Evolutionary conservation across 2,329 filamentous ascomycete species (phyloP).

Genomic region (Dissoconium aciculare): DNA sequence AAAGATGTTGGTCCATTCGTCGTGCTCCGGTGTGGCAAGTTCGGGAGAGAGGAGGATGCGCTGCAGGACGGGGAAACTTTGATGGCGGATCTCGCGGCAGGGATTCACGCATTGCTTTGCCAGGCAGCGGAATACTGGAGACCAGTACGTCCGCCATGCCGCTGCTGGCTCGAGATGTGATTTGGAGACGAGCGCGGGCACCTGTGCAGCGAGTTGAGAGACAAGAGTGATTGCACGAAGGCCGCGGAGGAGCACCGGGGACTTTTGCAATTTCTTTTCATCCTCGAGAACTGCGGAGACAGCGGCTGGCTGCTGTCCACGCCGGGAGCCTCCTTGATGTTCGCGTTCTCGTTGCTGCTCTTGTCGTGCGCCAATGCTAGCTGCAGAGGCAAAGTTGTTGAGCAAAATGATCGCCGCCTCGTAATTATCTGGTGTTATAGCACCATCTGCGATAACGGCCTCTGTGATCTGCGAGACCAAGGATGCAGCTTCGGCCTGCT

Average conservation of each 20-base stretch:
- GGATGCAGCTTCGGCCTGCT: constrained; percentile 49
- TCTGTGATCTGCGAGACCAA: constrained; percentile 81
- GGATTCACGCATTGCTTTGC: constrained; percentile 87
- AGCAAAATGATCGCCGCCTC: constrained; percentile 71
- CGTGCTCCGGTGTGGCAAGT: constrained; percentile 66
- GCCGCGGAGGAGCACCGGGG: constrained; percentile 59
- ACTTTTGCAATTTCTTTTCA: constrained; percentile 37
- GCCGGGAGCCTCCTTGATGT: constrained; percentile 30
- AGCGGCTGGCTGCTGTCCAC: constrained; percentile 8
- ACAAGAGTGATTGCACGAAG: constrained; percentile 69
- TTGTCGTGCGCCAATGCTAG: constrained; percentile 52
- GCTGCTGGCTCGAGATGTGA: constrained; percentile 59
- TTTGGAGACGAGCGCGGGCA: constrained; percentile 76
- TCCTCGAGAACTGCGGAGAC: too few species aligned
- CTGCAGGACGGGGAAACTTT: constrained; percentile 76
- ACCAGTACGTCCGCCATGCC: constrained; percentile 98
- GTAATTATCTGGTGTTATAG: constrained; percentile 91
- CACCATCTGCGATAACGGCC: constrained; percentile 51
- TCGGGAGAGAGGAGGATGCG: constrained; percentile 72
- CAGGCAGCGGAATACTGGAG: constrained; percentile 78
- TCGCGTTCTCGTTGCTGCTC: constrained; percentile 39
- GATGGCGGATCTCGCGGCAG: constrained; percentile 78
- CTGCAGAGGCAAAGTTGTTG: constrained; percentile 78
- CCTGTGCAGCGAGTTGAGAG: constrained; percentile 64
- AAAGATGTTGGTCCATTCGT: constrained; percentile 84